Evolutionary conservation across 257 asterid genomes (phyloP), one percentile per base, ranked within the genome.

Genomic region (Haberlea rhodopensis): DNA sequence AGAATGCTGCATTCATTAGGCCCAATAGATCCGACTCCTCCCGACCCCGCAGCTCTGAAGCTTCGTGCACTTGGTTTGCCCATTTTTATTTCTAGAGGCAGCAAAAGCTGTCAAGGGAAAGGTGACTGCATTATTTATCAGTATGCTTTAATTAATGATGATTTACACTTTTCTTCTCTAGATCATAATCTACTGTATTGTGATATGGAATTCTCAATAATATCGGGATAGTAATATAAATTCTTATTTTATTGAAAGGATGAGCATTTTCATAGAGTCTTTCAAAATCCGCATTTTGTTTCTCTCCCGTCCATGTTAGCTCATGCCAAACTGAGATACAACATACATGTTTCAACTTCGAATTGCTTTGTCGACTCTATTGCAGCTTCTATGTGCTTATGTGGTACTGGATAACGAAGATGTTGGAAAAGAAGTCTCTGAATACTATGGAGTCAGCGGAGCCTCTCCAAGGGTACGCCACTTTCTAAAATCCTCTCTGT

Each of bases 91-190:
- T 15, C 51, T 43, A 71, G 98, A 89, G 70, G 96, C 96, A n/a
- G 94, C 89, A 61, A 89, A 85, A 72, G 69, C 80, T 49, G 89
- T 89, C 86, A 87, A 81, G 83, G 97, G 98, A 68, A 86, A 87
- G 96, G 98, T 91, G 79, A 80, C 53, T 49, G 23, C 51, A 48
- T 62, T 57, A 4, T n/a, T 67, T 63, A 34, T 53, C 19, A 32
- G 31, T 23, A 19, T 73, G 34, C 43, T 53, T 34, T 26, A 37
- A 8, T 9, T 68, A 8, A 18, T 8, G 57, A 34, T 4, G 6
- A 8, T 5, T 43, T 40, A 21, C 63, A 48, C 43, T 31, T 58
- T 37, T 57, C 51, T 20, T 60, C 34, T 2, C 27, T 62, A 20
- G 25, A 37, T 22, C 26, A 53, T 6, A 5, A 26, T n/a, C 24